Percentiles rank a stretch among this genome's conserved stretches.
Conservation (phyloP, 495 filamentous ascomycete species). For the Talaromyces trachyspermus region DNA sequence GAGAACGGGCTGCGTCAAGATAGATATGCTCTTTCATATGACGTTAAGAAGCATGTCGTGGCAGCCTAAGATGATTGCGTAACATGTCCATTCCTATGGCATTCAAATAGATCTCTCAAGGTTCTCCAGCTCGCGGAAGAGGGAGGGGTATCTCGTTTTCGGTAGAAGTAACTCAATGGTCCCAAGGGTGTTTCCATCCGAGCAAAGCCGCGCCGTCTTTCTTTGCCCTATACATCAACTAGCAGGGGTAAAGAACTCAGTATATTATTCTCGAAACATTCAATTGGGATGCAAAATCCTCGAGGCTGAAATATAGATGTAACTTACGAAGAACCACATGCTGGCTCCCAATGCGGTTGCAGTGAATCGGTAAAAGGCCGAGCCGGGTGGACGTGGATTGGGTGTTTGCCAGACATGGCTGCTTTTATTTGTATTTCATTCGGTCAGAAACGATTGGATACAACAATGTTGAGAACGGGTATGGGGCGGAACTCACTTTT, state of each 20-base stretch:
- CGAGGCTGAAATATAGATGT: too few relatives aligned
- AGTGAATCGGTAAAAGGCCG: constrained; percentile 74
- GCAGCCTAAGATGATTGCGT: background rate
- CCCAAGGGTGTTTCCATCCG: constrained; percentile 97
- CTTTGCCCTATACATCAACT: constrained; percentile 95
- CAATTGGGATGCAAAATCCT: too few relatives aligned
- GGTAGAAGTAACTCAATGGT: constrained; percentile 58
- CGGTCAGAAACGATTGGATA: constrained; percentile 3
- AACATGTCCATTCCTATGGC: background rate
- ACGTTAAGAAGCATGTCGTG: background rate
- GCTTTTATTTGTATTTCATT: background rate
- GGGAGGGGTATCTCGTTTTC: background rate
- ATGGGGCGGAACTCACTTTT: background rate
- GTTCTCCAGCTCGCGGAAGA: background rate
- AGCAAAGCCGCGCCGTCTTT: constrained; percentile 83
- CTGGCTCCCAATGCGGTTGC: constrained; percentile 83
- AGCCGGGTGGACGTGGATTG: constrained; percentile 63
- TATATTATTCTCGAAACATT: too few relatives aligned
- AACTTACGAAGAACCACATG: constrained; percentile 98
- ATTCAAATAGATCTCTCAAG: too few relatives aligned
- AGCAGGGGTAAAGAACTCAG: too few relatives aligned
- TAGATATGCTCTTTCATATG: too few relatives aligned
- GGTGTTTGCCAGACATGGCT: constrained; percentile 59
- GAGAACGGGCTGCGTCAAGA: background rate
- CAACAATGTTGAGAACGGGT: background rate